Percentiles rank a stretch among this genome's conserved stretches.
These are phyloP conservation scores for Penicillium odoratum DNA, from an alignment of 495 filamentous ascomycete species.

Conservation along the genomic window DNA sequence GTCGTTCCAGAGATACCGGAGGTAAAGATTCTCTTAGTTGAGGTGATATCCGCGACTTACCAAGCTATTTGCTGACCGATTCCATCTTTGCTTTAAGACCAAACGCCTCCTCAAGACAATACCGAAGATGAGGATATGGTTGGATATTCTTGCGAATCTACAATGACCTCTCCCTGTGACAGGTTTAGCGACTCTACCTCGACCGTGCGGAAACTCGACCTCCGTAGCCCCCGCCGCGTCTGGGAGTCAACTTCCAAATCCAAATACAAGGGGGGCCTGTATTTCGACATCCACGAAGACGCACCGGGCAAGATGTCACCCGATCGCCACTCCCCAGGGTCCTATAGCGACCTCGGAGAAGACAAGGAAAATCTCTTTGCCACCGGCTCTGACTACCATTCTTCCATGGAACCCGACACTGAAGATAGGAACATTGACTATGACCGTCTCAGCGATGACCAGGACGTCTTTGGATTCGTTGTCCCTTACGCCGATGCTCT, in stretches of 20 bases:
- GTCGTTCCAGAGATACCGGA: neutral
- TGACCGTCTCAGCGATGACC: neutral
- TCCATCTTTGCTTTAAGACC: neutral
- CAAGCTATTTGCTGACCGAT: neutral
- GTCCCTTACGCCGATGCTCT: neutral
- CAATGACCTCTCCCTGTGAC: neutral
- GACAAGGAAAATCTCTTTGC: constrained; percentile 9
- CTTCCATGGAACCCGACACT: neutral
- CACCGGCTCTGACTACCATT: neutral
- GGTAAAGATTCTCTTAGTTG: neutral
- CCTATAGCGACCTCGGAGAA: neutral
- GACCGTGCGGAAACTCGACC: neutral
- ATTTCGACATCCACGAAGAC: neutral
- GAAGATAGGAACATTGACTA: neutral
- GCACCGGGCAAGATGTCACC: neutral
- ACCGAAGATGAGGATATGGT: neutral
- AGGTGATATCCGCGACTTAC: neutral
- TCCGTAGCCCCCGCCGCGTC: neutral
- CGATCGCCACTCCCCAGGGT: neutral
- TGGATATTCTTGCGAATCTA: neutral
- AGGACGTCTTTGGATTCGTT: neutral
- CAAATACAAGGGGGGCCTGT: neutral
- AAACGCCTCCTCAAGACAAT: neutral
- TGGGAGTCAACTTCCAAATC: neutral
- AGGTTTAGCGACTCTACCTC: neutral